Conservation (phyloP, 208 protist species). For the Acanthamoeba castellanii region DNA sequence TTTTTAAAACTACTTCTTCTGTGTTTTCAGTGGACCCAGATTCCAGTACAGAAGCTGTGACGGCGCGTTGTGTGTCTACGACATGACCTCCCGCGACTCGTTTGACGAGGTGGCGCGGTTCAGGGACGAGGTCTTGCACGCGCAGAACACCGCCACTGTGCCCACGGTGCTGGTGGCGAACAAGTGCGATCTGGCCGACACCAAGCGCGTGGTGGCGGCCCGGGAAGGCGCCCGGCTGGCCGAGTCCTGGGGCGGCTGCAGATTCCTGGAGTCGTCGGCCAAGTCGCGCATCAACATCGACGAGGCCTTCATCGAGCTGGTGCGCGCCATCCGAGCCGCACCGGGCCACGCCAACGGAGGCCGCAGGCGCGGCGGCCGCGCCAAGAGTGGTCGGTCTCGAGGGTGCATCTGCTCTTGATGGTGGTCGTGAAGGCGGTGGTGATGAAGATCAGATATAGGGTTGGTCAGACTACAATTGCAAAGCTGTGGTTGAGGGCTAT, state of each 20-base stretch:
- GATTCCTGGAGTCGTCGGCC: neutral
- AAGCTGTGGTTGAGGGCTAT: neutral
- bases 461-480: neutral
- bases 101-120: neutral
- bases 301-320: neutral
- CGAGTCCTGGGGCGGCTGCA: neutral
- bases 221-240: neutral
- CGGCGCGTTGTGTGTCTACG: neutral
- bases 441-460: too few relatives aligned
- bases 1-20: too few relatives aligned
- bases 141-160: neutral
- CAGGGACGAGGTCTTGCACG: neutral
- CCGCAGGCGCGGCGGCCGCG: too few relatives aligned
- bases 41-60: neutral
- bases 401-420: too few relatives aligned
- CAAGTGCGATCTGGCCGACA: neutral
- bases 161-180: neutral
- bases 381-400: too few relatives aligned
- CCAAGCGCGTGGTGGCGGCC: neutral
- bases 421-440: too few relatives aligned
- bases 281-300: neutral
- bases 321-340: neutral
- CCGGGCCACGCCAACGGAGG: too few relatives aligned
- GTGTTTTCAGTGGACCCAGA: neutral
- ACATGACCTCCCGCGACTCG: neutral